Evolutionary conservation across 805 yeast species (phyloP), one percentile per base, ranked within the genome.

Genomic region (Saturnispora halmiae): DNA sequence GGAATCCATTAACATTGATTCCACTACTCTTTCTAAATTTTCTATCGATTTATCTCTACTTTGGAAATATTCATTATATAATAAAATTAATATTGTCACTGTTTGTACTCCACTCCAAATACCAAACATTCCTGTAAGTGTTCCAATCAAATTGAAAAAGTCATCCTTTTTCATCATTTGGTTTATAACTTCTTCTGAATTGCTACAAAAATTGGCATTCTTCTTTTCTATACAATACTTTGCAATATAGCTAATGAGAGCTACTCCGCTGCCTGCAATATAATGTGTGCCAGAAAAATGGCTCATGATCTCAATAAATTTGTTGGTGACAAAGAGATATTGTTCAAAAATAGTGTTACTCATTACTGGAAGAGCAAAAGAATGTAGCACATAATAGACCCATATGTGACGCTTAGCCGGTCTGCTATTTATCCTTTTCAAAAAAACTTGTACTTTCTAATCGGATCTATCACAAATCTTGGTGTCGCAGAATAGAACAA

Each of bases 1-100:
- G 15, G 38, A 20, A 9, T 47, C 50, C 8, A 16, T 19, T 10
- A 47, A 24, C 4, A 47, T 41, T 4, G 44, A 38, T 19, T 47
- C 48, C 11, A 47, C 44, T 7, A 47, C 50, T 13, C n/a, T 16
- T 38, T 47, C 43, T 2, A 36, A 28, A 18, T 40, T 18, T 5
- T 42, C 31, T 4, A 40, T 18, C 13, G 30, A 33, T 20, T 34
- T 32, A n/a, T 29, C n/a, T 13, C 18, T 24, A 3, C 4, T 19
- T 31, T 31, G 28, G 6, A 40, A 28, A 9, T 15, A 29, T 8
- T 25, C 18, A 13, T 27, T 31, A 15, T 18, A 18, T 14, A 40
- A 18, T 4, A 43, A 11, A 3, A 11, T 10, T 4, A 39, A 7
- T 4, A 25, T 28, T 8, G 29, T 4, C 10, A 39, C n/a, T n/a